Conservation (phyloP, 2,329 filamentous ascomycete species). For the Pyrenophora tritici-repentis region DNA sequence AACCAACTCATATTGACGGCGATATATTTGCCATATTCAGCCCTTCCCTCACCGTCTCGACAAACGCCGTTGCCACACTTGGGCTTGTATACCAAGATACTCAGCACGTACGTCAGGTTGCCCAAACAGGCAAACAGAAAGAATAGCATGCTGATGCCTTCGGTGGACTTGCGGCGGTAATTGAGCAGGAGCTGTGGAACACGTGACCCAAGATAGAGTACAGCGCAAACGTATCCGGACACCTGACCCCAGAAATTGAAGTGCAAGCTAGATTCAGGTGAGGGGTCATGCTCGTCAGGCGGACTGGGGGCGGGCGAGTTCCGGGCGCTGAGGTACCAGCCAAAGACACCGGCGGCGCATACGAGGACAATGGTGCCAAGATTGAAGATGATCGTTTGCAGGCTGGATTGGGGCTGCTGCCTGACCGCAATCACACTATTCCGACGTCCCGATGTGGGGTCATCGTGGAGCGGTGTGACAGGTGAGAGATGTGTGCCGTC, state of each 20-base stretch:
- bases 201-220: conserved; percentile 85
- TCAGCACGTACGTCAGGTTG: conserved; percentile 90
- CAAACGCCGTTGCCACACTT: conserved; percentile 63
- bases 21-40: conserved; percentile 79
- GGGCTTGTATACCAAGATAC: conserved; percentile 88
- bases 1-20: conserved; percentile 91
- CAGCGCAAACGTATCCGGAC: conserved; percentile 91
- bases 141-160: conserved; percentile 91
- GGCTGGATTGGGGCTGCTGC: conserved; percentile 48
- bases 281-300: conserved; percentile 35
- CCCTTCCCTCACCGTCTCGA: conserved; percentile 65
- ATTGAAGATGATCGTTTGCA: conserved; percentile 74
- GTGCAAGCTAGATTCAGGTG: conserved; percentile 54
- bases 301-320: conserved; percentile 41
- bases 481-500: conserved; percentile 75
- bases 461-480: conserved; percentile 72
- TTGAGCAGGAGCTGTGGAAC: conserved; percentile 91
- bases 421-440: conserved; percentile 50
- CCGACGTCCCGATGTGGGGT: conserved; percentile 24
- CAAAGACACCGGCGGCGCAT: conserved; percentile 77
- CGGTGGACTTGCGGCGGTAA: conserved; percentile 87
- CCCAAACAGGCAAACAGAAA: conserved; percentile 96
- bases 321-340: conserved; percentile 74
- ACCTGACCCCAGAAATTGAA: conserved; percentile 83
- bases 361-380: conserved; percentile 77